Conservation (phyloP, 1,139 yeast species). For the Kodamaea ohmeri region DNA sequence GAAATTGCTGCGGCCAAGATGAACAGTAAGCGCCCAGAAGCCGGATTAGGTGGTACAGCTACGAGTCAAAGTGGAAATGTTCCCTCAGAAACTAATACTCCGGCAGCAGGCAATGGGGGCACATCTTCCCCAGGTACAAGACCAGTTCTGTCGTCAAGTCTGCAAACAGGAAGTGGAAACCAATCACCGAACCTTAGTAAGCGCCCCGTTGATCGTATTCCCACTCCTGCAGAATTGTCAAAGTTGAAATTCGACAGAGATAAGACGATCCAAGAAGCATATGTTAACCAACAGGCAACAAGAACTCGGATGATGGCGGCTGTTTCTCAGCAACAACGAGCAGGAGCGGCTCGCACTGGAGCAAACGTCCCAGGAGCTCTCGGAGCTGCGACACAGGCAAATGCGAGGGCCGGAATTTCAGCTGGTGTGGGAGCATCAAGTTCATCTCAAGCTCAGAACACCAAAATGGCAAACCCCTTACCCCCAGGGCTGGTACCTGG, state of each 20-base stretch:
- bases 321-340: constrained; percentile 31
- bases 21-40: constrained; percentile 25
- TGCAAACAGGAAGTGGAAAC: constrained; percentile 1
- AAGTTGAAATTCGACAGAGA: constrained; percentile 82
- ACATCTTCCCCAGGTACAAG: neutral
- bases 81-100: neutral
- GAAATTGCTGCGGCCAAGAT: constrained; percentile 50
- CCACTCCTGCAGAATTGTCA: constrained; percentile 82
- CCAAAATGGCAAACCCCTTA: neutral
- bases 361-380: neutral
- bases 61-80: neutral
- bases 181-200: constrained; percentile 14
- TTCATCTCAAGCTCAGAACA: neutral
- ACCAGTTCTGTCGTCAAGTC: neutral
- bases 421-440: neutral
- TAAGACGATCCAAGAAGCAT: constrained; percentile 74
- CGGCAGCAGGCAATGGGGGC: neutral
- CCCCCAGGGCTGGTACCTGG: constrained; percentile 8
- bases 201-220: constrained; percentile 40
- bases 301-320: constrained; percentile 42
- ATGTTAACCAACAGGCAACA: constrained; percentile 51
- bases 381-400: neutral
- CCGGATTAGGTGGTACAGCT: neutral
- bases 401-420: neutral
- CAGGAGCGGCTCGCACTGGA: constrained; percentile 5